These are phyloP conservation scores for Hippophae gyantsensis DNA, from an alignment of 306 rosid genomes.

Conservation along the genomic window DNA sequence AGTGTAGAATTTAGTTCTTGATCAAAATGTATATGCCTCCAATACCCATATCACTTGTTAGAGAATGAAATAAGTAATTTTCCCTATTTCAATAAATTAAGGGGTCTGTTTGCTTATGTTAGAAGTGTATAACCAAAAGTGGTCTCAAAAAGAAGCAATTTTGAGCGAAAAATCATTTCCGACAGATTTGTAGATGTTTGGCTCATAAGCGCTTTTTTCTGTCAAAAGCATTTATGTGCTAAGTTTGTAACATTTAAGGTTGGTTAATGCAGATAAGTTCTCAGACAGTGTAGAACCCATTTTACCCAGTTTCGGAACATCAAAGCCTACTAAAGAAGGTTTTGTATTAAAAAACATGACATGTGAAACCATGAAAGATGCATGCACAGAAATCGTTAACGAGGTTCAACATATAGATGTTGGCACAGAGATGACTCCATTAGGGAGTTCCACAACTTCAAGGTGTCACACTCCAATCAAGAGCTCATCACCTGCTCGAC, in stretches of 20 bases:
- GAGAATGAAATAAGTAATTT: not conserved
- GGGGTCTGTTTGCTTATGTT: too few species aligned
- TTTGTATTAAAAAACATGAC: slow-evolving; percentile 51
- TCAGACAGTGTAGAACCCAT: slow-evolving; percentile 52
- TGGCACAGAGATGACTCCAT: slow-evolving; percentile 94
- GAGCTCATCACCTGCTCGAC: slow-evolving; percentile 76
- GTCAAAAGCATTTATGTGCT: too few species aligned
- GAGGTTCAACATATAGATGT: slow-evolving; percentile 59
- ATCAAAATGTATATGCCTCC: not conserved
- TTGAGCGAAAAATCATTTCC: too few species aligned
- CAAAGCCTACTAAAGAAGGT: slow-evolving; percentile 55
- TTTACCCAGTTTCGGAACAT: slow-evolving; percentile 43
- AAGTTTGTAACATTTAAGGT: not conserved
- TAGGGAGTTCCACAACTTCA: slow-evolving; percentile 89
- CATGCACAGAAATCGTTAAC: slow-evolving; percentile 36
- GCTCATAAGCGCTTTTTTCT: too few species aligned
- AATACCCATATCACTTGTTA: not conserved
- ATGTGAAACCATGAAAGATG: slow-evolving; percentile 40
- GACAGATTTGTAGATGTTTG: too few species aligned
- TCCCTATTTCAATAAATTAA: too few species aligned
- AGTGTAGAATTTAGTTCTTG: too few species aligned
- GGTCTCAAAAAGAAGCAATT: too few species aligned
- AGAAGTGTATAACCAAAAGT: too few species aligned
- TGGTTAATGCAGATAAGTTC: slow-evolving; percentile 66
- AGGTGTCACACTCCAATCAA: slow-evolving; percentile 85